phyloP scores from a whole-genome alignment of 148 eudicot species.

The Vaccinium myrtillus region DNA sequence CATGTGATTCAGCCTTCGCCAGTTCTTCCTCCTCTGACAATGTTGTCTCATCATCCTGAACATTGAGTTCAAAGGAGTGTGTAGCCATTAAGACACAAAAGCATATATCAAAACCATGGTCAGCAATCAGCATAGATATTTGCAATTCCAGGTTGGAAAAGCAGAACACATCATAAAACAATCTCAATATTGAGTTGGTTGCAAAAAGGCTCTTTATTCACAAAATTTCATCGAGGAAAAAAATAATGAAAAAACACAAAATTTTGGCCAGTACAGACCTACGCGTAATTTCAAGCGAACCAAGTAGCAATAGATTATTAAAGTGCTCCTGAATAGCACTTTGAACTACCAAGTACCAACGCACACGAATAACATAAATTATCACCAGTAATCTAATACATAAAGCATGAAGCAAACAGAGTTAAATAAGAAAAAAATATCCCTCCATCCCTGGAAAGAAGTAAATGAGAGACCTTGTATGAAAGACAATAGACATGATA shows the following conservation, averaged over 20 bases:
- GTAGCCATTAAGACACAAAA: neutral
- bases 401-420: neutral
- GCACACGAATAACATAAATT: neutral
- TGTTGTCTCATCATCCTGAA: conserved; percentile 96
- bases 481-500: neutral
- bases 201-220: neutral
- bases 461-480: neutral
- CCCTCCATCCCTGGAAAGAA: neutral
- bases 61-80: conserved; percentile 1
- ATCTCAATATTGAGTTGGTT: neutral
- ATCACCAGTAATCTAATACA: neutral
- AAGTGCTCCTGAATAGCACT: neutral
- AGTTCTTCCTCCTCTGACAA: conserved; percentile 90
- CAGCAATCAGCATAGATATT: neutral
- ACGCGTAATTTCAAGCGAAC: neutral
- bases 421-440: neutral
- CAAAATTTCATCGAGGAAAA: neutral
- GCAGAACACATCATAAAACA: neutral
- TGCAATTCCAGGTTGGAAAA: neutral
- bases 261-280: neutral
- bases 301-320: neutral
- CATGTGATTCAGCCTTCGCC: conserved; percentile 62
- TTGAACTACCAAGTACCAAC: neutral
- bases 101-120: neutral
- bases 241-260: neutral